Base-by-base conservation (phyloP, 176 grass and related monocot genomes). In the Neostapfia colusana region DNA sequence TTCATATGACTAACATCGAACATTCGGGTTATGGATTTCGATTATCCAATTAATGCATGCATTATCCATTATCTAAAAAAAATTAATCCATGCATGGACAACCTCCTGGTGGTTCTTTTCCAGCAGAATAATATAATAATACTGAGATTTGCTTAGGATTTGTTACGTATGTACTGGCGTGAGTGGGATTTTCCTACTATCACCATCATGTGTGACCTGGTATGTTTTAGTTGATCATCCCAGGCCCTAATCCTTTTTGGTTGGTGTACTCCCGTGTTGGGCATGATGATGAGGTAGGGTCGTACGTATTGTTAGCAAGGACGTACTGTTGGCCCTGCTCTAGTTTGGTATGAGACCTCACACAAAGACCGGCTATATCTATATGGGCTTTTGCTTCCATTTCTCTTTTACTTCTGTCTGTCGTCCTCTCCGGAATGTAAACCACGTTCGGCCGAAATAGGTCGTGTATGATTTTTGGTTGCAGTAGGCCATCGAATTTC, bases 251-350 rank as follows among this genome's bases (percentile, higher is more conserved):
- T 77, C 43, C 6, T 20, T 66, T 51, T 65, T 26, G 74, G 38
- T 65, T 78, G 61, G 61, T 66, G 61, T 21, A 48, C 40, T 71
- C 54, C 26, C 54, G 20, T 15, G 39, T 44, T 28, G 34, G 35
- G 6, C 42, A n/a, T n/a, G n/a, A 82, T 75, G 25, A 83, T 68
- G 71, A 68, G 27, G 68, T 28, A 31, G n/a, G 44, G 68, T 15
- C 68, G 53, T 38, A 68, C 61, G 39, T 59, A 74, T 0, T 9
- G 18, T 31, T 28, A 71, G 24, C 70, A 66, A n/a, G 24, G 17
- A 10, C 17, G 5, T 42, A 54, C 21, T 82, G 45, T 65, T 56
- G 36, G 61, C 34, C 49, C 60, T 57, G n/a, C 60, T 35, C 2
- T 6, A 12, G 40, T 45, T 69, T 31, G 16, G 48, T 68, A 53